Evolutionary conservation across 2,329 filamentous ascomycete species (phyloP).

Genomic region (Graphiopsis chlorocephala): DNA sequence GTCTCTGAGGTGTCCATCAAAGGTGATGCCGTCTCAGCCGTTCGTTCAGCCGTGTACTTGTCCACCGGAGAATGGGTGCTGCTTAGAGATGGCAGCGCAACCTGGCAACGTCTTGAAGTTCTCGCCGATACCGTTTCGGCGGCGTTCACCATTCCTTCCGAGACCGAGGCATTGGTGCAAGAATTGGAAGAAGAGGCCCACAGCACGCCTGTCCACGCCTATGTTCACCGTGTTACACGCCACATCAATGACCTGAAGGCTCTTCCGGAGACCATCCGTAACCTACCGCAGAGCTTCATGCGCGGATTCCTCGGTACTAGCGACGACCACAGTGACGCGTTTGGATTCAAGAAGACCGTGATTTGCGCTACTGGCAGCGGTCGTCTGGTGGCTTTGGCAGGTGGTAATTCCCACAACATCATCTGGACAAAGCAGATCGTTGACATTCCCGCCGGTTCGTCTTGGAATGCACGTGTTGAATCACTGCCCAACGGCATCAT

Average conservation of each 20-base stretch:
- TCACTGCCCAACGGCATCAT: constrained; percentile 54
- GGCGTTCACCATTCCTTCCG: constrained; percentile 65
- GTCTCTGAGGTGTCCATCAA: constrained; percentile 81
- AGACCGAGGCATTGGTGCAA: constrained; percentile 70
- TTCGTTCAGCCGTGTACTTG: constrained; percentile 70
- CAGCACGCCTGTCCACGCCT: constrained; percentile 75
- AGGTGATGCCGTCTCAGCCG: constrained; percentile 65
- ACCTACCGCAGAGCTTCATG: constrained; percentile 66
- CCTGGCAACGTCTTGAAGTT: constrained; percentile 80
- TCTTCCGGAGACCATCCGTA: constrained; percentile 70
- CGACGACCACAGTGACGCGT: constrained; percentile 60
- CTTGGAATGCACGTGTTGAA: constrained; percentile 55
- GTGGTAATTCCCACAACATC: constrained; percentile 68
- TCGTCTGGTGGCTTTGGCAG: constrained; percentile 75
- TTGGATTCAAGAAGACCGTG: constrained; percentile 85
- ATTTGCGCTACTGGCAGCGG: constrained; percentile 77
- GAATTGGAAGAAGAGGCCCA: constrained; percentile 84
- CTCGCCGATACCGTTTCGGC: constrained; percentile 77
- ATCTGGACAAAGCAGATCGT: constrained; percentile 71
- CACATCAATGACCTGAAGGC: constrained; percentile 75
- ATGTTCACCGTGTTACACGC: constrained; percentile 78
- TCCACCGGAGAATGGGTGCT: constrained; percentile 73
- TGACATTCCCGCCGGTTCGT: constrained; percentile 49
- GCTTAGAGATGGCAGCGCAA: constrained; percentile 74
- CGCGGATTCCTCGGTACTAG: constrained; percentile 44